phyloP scores from a whole-genome alignment of 768 basidiomycete genomes.

The Russula brevipes region DNA sequence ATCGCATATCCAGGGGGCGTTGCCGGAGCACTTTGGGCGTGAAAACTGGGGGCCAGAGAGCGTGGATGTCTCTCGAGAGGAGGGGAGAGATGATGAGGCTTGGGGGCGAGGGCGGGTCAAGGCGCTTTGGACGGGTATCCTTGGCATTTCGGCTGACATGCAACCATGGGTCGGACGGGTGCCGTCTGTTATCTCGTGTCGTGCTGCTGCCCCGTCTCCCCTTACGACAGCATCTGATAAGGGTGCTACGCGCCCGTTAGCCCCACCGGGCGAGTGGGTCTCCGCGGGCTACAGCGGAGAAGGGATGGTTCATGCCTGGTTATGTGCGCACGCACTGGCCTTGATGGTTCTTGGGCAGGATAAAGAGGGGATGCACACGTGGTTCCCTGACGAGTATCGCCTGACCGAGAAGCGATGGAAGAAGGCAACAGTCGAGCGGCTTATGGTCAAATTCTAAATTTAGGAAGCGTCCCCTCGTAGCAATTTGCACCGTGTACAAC shows the following conservation, averaged over 20 bases:
- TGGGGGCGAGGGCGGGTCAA: conserved; percentile 48
- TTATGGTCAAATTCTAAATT: conserved; percentile 26
- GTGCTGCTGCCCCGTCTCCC: not conserved
- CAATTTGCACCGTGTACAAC: not conserved
- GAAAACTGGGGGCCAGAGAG: conserved; percentile 42
- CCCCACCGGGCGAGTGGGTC: conserved; percentile 62
- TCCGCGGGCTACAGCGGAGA: conserved; percentile 67
- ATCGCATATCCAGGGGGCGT: conserved; percentile 44
- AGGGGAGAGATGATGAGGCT: conserved; percentile 23
- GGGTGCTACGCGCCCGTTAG: conserved; percentile 1
- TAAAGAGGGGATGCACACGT: conserved; percentile 33
- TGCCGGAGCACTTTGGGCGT: conserved; percentile 51
- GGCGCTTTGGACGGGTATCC: conserved; percentile 57
- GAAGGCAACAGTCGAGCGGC: conserved; percentile 37
- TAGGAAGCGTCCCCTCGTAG: not conserved
- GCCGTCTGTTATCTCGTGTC: conserved; percentile 43
- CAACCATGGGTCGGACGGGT: conserved; percentile 69
- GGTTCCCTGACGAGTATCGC: conserved; percentile 48
- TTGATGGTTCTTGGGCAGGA: conserved; percentile 50
- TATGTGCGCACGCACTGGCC: conserved; percentile 54
- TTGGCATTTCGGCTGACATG: conserved; percentile 56
- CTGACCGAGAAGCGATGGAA: conserved; percentile 48
- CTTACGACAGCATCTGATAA: conserved; percentile 11
- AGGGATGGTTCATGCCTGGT: conserved; percentile 70
- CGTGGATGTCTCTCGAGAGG: conserved; percentile 28